Evolutionary conservation across 1,284 basidiomycete species (phyloP), one percentile per base, ranked within the genome.

Genomic region (Bondarzewia mesenterica): DNA sequence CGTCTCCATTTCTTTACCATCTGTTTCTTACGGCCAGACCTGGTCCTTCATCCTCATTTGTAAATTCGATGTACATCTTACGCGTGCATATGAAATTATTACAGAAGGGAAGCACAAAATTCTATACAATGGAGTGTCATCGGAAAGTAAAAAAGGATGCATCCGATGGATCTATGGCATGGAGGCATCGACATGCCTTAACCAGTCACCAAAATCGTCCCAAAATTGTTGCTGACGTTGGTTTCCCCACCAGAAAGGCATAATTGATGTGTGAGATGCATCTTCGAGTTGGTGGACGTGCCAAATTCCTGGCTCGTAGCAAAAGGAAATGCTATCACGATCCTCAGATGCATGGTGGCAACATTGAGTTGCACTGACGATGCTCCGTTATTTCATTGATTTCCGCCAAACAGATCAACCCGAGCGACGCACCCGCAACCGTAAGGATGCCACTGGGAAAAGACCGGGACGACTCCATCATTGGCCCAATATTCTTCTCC

Each of bases 371-470:
- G 32, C 12, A 8, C 61, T 64, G 51, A 16, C 15, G 20, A n/a
- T n/a, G n/a, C n/a, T n/a, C n/a, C n/a, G n/a, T n/a, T n/a, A n/a
- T n/a, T n/a, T n/a, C n/a, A n/a, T n/a, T n/a, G n/a, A n/a, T n/a
- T n/a, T n/a, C n/a, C n/a, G n/a, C n/a, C n/a, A n/a, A n/a, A n/a
- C n/a, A 5, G 7, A 21, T 39, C 12, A 20, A 14, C 6, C 10
- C 37, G 47, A 36, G 25, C 16, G 14, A 52, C 58, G 27, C 54
- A 72, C 71, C 59, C 56, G 68, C 74, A 77, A 21, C 67, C 57
- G 46, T 65, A 60, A n/a, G 75, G 73, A 62, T 77, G 75, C 68
- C 69, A 76, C 44, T 75, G 74, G 2, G 74, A 76, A 56, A 77
- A 75, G 6, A 73, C n/a, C 3, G 74, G 74, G 2, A 75, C 74